Base-by-base conservation (phyloP, 2,329 filamentous ascomycete genomes). In the Davidsoniella virescens region DNA sequence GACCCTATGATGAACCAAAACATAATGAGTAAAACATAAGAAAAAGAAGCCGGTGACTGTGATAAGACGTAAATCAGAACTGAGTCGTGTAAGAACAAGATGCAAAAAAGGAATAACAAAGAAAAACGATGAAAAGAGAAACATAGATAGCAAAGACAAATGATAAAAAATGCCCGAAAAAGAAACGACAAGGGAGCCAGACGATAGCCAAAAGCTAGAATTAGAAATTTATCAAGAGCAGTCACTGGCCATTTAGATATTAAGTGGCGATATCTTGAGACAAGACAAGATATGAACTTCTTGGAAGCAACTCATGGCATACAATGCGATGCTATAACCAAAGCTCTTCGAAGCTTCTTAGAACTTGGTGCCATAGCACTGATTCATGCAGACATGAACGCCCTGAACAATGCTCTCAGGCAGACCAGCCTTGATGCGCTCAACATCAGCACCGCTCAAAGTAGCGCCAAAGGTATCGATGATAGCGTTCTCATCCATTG, bases 371-470 rank as follows among this genome's bases (percentile, higher is more conserved):
- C 46, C 26, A 12, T 57, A 57, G 59, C 74, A 76, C 59, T 65
- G 71, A 53, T 62, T 59, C 57, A 77, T 60, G 60, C 75, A 80
- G 54, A 65, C 57, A 53, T 76, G 69, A 10, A 78, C 67, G 46
- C 72, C 72, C 18, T 67, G 59, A 3, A 73, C 72, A 41, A 77
- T 64, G 52, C 68, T 72, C 8, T 58, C 58, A 14, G 75, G 75
- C 51, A 53, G 17, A 8, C 48, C 44, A 8, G 55, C 55, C 56
- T 64, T 64, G 55, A 74, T 67, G 49, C 60, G 61, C 23, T 69
- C 68, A 14, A 73, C 63, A 54, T 73, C 65, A 39, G 64, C 64
- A 18, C 70, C 71, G 40, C 64, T 61, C 50, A 73, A 64, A 54
- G 61, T 64, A 56, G 67, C 63, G 7, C 68, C 70, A 46, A 71